Percentiles rank a stretch among this genome's conserved stretches.
These are phyloP conservation scores for Aureobasidium sp. DNA, from an alignment of 2,329 filamentous ascomycete genomes.

Conservation along the genomic window DNA sequence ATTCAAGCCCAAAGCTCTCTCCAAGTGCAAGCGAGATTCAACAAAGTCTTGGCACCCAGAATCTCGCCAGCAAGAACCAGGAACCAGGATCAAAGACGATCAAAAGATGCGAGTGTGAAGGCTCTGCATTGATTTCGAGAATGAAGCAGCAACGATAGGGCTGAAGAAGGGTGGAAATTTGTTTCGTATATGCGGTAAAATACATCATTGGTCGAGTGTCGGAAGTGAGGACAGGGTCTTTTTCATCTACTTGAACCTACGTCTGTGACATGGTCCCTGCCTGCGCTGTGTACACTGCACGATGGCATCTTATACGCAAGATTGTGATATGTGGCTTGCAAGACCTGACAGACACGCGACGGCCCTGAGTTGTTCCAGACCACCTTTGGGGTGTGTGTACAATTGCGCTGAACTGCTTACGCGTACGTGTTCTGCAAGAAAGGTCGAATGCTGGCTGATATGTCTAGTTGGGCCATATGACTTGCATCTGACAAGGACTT, in stretches of 20 bases:
- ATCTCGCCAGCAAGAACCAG: background rate
- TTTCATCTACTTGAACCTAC: background rate
- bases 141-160: background rate
- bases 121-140: background rate
- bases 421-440: background rate
- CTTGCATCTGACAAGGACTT: background rate
- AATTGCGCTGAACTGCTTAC: background rate
- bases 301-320: background rate
- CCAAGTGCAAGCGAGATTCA: background rate
- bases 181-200: background rate
- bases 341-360: background rate
- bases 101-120: background rate
- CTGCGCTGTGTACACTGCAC: background rate
- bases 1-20: background rate
- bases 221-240: background rate
- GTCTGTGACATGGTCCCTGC: background rate
- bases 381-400: background rate
- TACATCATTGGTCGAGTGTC: background rate
- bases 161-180: conserved; percentile 2
- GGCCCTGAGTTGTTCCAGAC: background rate
- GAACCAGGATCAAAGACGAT: background rate
- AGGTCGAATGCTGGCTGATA: background rate
- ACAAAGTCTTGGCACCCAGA: background rate
- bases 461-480: background rate
- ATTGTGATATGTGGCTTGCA: background rate